Evolutionary conservation across 768 basidiomycete genomes (phyloP).

Genomic region (Leucocoprinus sp.): DNA sequence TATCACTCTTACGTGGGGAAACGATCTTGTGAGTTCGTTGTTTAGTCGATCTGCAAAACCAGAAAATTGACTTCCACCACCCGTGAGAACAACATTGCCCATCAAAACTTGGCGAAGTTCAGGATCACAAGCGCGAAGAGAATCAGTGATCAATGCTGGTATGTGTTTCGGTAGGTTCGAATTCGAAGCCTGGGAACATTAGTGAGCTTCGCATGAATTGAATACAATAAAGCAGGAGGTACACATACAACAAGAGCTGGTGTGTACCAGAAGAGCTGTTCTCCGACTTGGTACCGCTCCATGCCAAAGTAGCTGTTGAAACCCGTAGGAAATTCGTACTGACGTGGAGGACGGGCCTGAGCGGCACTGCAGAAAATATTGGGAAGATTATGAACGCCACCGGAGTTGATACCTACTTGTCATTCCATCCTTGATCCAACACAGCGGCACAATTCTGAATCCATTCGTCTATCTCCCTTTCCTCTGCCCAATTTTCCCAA

Average conservation of each 20-base stretch:
- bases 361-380: constrained; percentile 40
- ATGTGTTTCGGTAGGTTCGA: constrained; percentile 69
- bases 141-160: constrained; percentile 65
- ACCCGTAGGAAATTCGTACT: constrained; percentile 95
- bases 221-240: constrained; percentile 5
- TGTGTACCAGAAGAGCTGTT: constrained; percentile 81
- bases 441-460: constrained; percentile 82
- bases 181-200: constrained; percentile 35
- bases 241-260: constrained; percentile 40
- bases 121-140: constrained; percentile 80
- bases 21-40: constrained; percentile 63
- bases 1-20: constrained; percentile 61
- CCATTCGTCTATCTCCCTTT: constrained; percentile 88
- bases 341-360: constrained; percentile 45
- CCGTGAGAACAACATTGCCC: constrained; percentile 92
- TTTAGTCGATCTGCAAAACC: constrained; percentile 82
- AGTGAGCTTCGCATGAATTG: not conserved
- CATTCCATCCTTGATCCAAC: constrained; percentile 83
- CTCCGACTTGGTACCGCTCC: constrained; percentile 79
- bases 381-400: not conserved
- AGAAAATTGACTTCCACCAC: constrained; percentile 80
- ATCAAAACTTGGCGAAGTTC: constrained; percentile 87
- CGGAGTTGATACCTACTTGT: constrained; percentile 55
- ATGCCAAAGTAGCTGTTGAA: constrained; percentile 76
- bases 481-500: constrained; percentile 78